phyloP scores from a whole-genome alignment of 2,329 filamentous ascomycete genomes.

The Alternaria ventricosa region DNA sequence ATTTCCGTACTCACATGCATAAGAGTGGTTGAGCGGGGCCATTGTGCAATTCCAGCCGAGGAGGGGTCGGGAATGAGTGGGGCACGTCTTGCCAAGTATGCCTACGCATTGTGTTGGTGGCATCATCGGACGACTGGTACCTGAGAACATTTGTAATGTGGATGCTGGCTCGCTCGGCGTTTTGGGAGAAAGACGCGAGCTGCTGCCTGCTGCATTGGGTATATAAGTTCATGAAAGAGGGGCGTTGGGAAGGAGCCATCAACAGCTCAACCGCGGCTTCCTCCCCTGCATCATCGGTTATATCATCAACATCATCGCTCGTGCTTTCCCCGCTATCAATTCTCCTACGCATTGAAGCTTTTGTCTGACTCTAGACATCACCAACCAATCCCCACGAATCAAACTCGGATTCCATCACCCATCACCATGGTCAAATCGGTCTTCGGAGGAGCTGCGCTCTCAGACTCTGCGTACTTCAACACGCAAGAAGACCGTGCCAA shows the following conservation, averaged over 20 bases:
- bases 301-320: background rate
- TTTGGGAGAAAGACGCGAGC: background rate
- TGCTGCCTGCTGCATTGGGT: background rate
- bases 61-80: background rate
- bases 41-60: background rate
- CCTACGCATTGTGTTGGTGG: background rate
- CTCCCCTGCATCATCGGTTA: background rate
- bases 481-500: slow-evolving; percentile 19
- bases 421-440: slow-evolving; percentile 44
- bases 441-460: slow-evolving; percentile 44
- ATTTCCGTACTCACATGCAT: background rate
- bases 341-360: background rate
- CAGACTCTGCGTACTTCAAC: slow-evolving; percentile 20
- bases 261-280: background rate
- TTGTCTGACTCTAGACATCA: background rate
- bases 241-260: background rate
- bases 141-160: background rate
- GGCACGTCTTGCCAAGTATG: background rate
- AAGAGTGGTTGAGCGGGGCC: background rate
- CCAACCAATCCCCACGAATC: background rate
- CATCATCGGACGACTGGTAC: background rate
- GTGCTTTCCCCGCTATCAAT: background rate
- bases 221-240: slow-evolving; percentile 1
- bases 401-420: background rate
- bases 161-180: background rate